Evolutionary conservation across 208 protist genomes (phyloP), one percentile per base, ranked within the genome.

Genomic region (Wallacemonas sp.): DNA sequence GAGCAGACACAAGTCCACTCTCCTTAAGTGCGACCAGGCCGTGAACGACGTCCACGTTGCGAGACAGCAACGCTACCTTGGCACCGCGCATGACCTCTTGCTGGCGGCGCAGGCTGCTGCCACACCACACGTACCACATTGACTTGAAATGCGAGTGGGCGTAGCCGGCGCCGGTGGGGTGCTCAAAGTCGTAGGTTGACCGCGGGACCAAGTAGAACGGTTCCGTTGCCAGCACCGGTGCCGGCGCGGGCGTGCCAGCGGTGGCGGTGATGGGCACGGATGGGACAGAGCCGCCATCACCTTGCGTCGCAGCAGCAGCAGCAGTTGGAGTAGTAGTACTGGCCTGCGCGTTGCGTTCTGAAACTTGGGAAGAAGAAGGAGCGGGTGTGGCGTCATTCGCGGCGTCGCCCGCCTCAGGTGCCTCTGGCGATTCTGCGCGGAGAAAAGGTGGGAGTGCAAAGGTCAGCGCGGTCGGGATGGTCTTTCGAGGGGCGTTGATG

Each of bases 121-220:
- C 82, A 1, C 72, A 63, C 77, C 79, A 88, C 17, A 93, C 83
- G 67, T 83, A 88, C 84, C 76, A 90, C 75, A 90, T 90, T 15
- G 83, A 88, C 30, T 82, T 76, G 68, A 93, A 90, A 74, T 88
- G 81, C 11, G 83, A 87, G 68, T 89, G 77, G 15, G 73, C 84
- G 31, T 90, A 66, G 34, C 79, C 81, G 17, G 74, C 82, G 44
- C 77, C 79, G 12, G 74, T 44, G 2, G 83, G 87, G 68, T 91
- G 83, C 44, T 60, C 49, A 53, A 83, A 88, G 71, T 93, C 84
- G 79, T 91, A 89, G 15, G 72, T 62, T 11, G 27, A 56, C 12
- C 70, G 68, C 1, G 82, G 82, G 22, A 89, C 55, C 12, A 89
- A 41, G 79, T 89, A 91, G 54, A 90, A 83, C 0, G 79, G 81